phyloP scores from a whole-genome alignment of 352 stramenopile genomes.

The Pythium guiyangense region DNA sequence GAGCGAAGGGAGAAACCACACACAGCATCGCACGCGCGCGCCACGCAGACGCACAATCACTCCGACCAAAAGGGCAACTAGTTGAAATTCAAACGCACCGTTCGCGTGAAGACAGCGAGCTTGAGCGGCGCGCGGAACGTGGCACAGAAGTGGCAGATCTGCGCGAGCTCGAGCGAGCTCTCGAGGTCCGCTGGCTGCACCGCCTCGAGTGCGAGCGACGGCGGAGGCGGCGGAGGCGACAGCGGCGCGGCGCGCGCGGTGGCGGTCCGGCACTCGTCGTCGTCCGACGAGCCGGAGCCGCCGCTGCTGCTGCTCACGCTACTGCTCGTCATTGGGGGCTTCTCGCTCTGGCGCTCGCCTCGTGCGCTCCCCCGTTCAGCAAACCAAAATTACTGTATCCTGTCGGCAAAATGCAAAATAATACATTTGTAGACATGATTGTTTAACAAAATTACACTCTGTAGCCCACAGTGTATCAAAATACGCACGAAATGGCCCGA shows the following conservation, averaged over 20 bases:
- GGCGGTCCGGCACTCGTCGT: slow-evolving; percentile 19
- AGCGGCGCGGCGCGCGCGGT: not conserved
- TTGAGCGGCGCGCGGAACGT: slow-evolving; percentile 70
- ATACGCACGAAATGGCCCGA: no score
- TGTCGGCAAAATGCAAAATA: no score
- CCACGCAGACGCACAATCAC: not conserved
- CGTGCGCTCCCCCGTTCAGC: no score
- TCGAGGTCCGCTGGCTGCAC: slow-evolving; percentile 20
- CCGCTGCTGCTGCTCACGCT: slow-evolving; percentile 36
- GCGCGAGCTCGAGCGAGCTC: slow-evolving; percentile 48
- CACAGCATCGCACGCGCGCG: not conserved
- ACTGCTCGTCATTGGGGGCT: slow-evolving; percentile 10
- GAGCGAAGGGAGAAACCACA: not conserved
- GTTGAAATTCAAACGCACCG: slow-evolving; percentile 30
- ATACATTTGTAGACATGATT: no score
- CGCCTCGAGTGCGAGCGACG: not conserved
- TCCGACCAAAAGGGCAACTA: slow-evolving; percentile 2
- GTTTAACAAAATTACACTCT: no score
- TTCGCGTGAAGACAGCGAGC: slow-evolving; percentile 64
- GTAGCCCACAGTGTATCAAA: no score
- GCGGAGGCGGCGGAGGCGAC: slow-evolving; percentile 1
- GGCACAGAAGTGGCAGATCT: slow-evolving; percentile 72
- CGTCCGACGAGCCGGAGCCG: slow-evolving; percentile 36
- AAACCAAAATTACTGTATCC: no score
- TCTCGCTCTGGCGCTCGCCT: slow-evolving; percentile 5